Base-by-base conservation (phyloP, 2,329 filamentous ascomycete genomes). In the Macrophomina phaseolina region DNA sequence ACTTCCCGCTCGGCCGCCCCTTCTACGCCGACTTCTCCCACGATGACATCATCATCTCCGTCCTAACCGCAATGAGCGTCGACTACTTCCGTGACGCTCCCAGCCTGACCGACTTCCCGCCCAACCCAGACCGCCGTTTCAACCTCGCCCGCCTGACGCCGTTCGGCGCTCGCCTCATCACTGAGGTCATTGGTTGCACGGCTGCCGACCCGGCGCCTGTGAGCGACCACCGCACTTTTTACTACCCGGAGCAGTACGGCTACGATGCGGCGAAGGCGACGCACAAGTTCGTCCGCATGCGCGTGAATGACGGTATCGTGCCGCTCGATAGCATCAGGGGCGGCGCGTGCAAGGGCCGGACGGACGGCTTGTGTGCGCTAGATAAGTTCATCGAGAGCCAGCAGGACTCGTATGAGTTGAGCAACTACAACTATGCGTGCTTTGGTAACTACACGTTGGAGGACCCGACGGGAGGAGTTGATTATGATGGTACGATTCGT, bases 21-120 rank as follows among this genome's bases (percentile, higher is more conserved):
- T 81, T 86, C 70, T 86, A 85, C 70, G 78, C 83, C 67, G 84
- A 86, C 70, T 85, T 86, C 75, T 80, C 78, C 11, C 84, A 86
- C 72, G 84, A 86, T 72, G 81, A 85, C 68, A 83, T 85, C 68
- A 82, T 86, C 69, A 72, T 85, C 66, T 82, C 80, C 4, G 79
- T 80, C 5, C 75, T 87, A 12, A 80, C 83, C 0, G 84, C 85
- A 3, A 79, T 87, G 74, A 84, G 82, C 12, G 69, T 88, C 30
- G 83, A 87, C 69, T 86, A 87, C 71, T 83, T 87, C 76, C 80
- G 80, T 28, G 81, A 84, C 9, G 71, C 83, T 1, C 82, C 83
- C 1, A 75, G 73, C 55, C 72, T 84, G 14, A 78, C 74, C 0
- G 69, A 79, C 56, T 83, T 73, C 70, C 82, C 81, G 23, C 81